These are phyloP conservation scores for Pulveroboletus ravenelii DNA, from an alignment of 768 basidiomycete genomes.

Conservation along the genomic window DNA sequence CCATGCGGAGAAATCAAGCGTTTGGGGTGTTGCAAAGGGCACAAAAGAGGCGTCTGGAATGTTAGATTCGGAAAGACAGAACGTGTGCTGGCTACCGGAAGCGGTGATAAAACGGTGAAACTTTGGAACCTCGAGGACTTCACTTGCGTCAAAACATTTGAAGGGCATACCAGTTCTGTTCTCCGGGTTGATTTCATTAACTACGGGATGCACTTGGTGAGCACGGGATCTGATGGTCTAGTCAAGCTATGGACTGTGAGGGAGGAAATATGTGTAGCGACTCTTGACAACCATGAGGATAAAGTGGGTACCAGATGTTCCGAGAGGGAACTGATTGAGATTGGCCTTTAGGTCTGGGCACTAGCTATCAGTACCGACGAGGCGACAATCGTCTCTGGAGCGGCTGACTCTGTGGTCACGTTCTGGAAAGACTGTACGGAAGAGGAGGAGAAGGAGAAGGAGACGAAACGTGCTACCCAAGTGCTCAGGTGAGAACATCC, in stretches of 20 bases:
- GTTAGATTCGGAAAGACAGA: conserved; percentile 85
- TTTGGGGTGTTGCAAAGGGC: conserved; percentile 88
- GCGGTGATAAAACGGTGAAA: conserved; percentile 91
- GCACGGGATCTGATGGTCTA: conserved; percentile 88
- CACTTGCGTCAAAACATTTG: conserved; percentile 92
- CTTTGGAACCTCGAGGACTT: conserved; percentile 94
- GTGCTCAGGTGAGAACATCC: conserved; percentile 68
- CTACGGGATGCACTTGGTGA: conserved; percentile 79
- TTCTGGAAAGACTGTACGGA: conserved; percentile 97
- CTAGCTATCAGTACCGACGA: conserved; percentile 80
- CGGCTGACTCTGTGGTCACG: conserved; percentile 92
- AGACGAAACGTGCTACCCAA: conserved; percentile 62
- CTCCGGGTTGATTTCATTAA: conserved; percentile 89
- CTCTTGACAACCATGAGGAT: conserved; percentile 96
- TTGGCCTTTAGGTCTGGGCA: conserved; percentile 83
- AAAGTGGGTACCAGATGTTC: conserved; percentile 53
- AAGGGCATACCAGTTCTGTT: conserved; percentile 97
- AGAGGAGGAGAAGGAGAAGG: conserved; percentile 71
- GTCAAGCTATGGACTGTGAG: conserved; percentile 94
- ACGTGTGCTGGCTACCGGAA: conserved; percentile 84
- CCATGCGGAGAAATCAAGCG: conserved; percentile 68
- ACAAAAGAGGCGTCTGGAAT: conserved; percentile 95
- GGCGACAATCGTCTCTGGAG: conserved; percentile 82
- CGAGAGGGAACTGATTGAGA: background rate
- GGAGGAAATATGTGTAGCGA: conserved; percentile 81